Percentiles rank a stretch among this genome's conserved stretches.
These are phyloP conservation scores for Saccharomyces hybrid DNA, from an alignment of 1,139 yeast genomes.

Conservation along the genomic window DNA sequence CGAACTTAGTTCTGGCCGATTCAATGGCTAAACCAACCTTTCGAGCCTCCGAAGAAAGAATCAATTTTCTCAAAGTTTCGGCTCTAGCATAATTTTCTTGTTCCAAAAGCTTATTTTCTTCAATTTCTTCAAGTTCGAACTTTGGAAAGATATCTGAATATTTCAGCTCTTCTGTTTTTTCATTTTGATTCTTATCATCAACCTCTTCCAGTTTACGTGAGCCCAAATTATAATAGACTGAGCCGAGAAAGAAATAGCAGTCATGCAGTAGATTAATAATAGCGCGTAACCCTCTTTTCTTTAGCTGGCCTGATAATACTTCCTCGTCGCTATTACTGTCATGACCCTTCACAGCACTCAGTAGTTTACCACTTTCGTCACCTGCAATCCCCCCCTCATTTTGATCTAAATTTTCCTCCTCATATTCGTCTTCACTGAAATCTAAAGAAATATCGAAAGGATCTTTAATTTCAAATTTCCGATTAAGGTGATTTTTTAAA, in stretches of 20 bases:
- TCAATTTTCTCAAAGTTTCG: constrained; percentile 51
- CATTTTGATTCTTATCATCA: constrained; percentile 18
- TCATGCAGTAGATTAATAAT: constrained; percentile 56
- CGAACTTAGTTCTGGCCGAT: constrained; percentile 17
- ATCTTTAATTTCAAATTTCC: constrained; percentile 14
- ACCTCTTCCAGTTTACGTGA: constrained; percentile 25
- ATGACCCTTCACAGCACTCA: background rate
- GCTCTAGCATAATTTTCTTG: constrained; percentile 52
- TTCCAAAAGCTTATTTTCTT: constrained; percentile 35
- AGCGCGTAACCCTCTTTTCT: constrained; percentile 16
- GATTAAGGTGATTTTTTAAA: constrained; percentile 23
- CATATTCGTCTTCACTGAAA: constrained; percentile 15
- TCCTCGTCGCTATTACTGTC: constrained; percentile 13
- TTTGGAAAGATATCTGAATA: constrained; percentile 14
- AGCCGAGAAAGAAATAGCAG: constrained; percentile 70
- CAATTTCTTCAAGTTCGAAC: constrained; percentile 18
- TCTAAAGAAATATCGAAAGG: constrained; percentile 10
- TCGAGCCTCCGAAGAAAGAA: constrained; percentile 19
- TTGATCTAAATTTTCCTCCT: constrained; percentile 15
- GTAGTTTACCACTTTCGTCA: background rate
- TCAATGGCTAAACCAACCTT: constrained; percentile 24
- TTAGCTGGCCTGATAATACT: constrained; percentile 12
- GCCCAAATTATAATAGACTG: constrained; percentile 51
- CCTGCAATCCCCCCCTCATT: constrained; percentile 9
- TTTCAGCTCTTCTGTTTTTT: background rate